Percentiles rank a stretch among this genome's conserved stretches.
These are phyloP conservation scores for Sarocladiaceae sp. DNA, from an alignment of 2,329 filamentous ascomycete species.

Conservation along the genomic window DNA sequence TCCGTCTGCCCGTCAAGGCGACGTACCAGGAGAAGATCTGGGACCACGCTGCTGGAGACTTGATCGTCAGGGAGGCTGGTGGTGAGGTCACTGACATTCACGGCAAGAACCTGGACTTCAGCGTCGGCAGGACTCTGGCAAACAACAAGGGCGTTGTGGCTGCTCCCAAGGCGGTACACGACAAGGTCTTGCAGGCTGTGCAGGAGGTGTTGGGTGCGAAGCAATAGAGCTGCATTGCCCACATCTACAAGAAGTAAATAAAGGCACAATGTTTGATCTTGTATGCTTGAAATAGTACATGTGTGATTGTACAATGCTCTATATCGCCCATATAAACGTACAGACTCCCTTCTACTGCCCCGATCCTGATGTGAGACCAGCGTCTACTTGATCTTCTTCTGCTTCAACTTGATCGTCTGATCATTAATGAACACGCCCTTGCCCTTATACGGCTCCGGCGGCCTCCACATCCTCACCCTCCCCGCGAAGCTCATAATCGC, in stretches of 20 bases:
- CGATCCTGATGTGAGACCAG: background rate
- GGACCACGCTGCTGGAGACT: conserved; percentile 93
- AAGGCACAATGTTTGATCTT: conserved; percentile 3
- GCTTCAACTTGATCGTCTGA: conserved; percentile 96
- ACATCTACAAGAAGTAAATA: conserved; percentile 11
- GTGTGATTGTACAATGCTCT: conserved; percentile 6
- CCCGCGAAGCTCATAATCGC: conserved; percentile 88
- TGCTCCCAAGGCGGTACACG: conserved; percentile 70
- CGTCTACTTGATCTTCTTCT: conserved; percentile 86
- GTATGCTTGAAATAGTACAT: conserved; percentile 8
- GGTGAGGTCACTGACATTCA: conserved; percentile 85
- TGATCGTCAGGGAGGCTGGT: conserved; percentile 91
- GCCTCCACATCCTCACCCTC: conserved; percentile 78
- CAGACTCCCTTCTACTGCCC: background rate
- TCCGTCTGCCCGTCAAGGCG: conserved; percentile 77
- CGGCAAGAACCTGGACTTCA: conserved; percentile 81
- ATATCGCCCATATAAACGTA: conserved; percentile 9
- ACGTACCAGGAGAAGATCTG: conserved; percentile 99
- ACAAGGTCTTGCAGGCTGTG: conserved; percentile 71
- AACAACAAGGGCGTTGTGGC: conserved; percentile 94
- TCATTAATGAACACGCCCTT: conserved; percentile 98
- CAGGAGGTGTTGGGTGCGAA: conserved; percentile 61
- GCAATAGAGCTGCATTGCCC: conserved; percentile 17
- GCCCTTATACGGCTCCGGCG: conserved; percentile 96
- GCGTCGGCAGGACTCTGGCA: conserved; percentile 74